phyloP scores from a whole-genome alignment of 306 rosid genomes.

The Aeschynomene evenia region DNA sequence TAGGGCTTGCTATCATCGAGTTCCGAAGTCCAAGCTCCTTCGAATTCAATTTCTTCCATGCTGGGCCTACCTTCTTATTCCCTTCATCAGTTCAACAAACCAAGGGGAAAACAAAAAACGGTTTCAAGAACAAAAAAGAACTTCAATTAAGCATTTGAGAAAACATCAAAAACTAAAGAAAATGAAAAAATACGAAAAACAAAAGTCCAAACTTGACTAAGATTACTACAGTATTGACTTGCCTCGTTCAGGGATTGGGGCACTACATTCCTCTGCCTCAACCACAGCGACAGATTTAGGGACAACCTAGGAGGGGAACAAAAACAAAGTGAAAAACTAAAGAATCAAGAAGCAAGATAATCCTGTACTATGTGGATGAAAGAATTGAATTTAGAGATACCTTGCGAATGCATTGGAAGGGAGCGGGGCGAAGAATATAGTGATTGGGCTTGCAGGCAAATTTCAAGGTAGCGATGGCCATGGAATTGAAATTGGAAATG shows the following conservation, averaged over 20 bases:
- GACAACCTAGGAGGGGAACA: constrained; percentile 32
- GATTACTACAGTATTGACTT: constrained; percentile 25
- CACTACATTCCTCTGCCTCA: constrained; percentile 40
- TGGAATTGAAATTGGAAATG: constrained; percentile 33
- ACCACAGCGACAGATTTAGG: constrained; percentile 40
- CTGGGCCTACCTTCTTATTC: constrained; percentile 32
- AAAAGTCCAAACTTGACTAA: constrained; percentile 5
- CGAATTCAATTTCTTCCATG: constrained; percentile 72
- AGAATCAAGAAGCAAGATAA: neutral
- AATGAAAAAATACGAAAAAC: neutral
- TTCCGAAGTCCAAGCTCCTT: constrained; percentile 68
- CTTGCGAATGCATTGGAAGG: constrained; percentile 52
- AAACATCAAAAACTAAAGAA: neutral
- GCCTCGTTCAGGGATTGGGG: constrained; percentile 37
- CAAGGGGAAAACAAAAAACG: neutral
- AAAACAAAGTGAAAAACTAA: neutral
- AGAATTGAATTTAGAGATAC: constrained; percentile 1
- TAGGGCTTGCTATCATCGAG: constrained; percentile 66
- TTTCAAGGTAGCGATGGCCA: constrained; percentile 54
- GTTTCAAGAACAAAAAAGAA: constrained; percentile 14
- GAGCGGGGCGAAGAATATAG: constrained; percentile 39
- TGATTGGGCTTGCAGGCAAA: constrained; percentile 43
- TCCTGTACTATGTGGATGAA: too few species aligned
- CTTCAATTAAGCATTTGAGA: neutral
- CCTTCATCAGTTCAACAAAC: constrained; percentile 28